Conservation (phyloP, 73 alveolate genomes). For the Paramecium sexaurelia region DNA sequence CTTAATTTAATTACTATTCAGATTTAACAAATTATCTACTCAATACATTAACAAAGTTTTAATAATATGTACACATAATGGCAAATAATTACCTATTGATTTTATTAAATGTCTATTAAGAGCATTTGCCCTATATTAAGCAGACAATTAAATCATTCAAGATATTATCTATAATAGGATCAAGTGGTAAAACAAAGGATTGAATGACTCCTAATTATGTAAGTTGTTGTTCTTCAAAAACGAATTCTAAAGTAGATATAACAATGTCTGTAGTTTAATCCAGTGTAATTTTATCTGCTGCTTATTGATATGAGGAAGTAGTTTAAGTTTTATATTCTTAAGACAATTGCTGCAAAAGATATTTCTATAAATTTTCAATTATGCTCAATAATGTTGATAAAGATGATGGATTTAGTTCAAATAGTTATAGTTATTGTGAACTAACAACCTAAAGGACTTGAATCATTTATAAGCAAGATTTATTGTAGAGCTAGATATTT, state of each 20-base stretch:
- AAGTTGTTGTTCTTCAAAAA: conserved; percentile 11
- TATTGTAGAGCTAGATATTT: not conserved
- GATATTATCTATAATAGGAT: conserved; percentile 15
- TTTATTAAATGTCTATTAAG: not conserved
- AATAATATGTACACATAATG: conserved; percentile 15
- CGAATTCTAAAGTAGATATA: not conserved
- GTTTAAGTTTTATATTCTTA: not conserved
- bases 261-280: conserved; percentile 28
- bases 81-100: not conserved
- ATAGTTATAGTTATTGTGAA: not conserved
- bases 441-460: conserved; percentile 20
- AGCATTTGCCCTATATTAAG: conserved; percentile 28
- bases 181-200: conserved; percentile 15
- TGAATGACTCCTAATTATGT: not conserved
- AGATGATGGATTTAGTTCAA: conserved; percentile 6
- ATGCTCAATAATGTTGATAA: not conserved
- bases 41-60: conserved; percentile 3
- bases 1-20: not conserved
- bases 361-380: not conserved
- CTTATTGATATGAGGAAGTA: not conserved
- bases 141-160: not conserved
- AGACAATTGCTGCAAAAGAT: not conserved
- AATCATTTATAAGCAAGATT: conserved; percentile 3
- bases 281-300: not conserved
- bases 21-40: not conserved